phyloP scores from a whole-genome alignment of 371 early-diverging fungal species.

The Mortierella sp. region DNA sequence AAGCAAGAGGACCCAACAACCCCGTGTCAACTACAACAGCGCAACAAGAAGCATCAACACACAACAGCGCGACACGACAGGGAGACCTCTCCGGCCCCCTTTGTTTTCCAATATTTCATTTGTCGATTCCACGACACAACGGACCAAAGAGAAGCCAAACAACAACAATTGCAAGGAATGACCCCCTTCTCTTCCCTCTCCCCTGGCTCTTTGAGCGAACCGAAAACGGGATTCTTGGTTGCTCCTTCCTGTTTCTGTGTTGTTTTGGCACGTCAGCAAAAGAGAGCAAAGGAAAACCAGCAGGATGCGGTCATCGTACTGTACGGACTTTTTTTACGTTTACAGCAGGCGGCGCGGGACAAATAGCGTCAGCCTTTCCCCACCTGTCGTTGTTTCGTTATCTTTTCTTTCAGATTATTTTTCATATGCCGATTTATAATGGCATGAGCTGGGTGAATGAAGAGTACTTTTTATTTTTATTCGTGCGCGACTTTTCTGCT shows the following conservation, averaged over 20 bases:
- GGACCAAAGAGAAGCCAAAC: not conserved
- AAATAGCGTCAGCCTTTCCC: not conserved
- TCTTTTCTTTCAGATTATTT: not conserved
- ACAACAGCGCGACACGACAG: not conserved
- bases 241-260: not conserved
- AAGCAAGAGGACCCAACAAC: not conserved
- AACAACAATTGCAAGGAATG: not conserved
- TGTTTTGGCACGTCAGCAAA: slow-evolving; percentile 8
- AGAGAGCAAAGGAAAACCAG: not conserved
- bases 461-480: not conserved
- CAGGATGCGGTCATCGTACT: slow-evolving; percentile 1
- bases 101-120: slow-evolving; percentile 1
- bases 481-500: too few relatives aligned
- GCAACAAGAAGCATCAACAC: not conserved
- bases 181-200: not conserved
- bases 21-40: not conserved
- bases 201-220: slow-evolving; percentile 9
- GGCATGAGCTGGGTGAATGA: not conserved
- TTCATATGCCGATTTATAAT: slow-evolving; percentile 11
- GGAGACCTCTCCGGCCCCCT: not conserved
- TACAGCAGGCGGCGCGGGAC: slow-evolving; percentile 11
- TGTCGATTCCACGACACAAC: not conserved
- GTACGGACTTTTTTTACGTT: slow-evolving; percentile 8
- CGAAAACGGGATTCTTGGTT: not conserved
- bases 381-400: not conserved